Percentiles rank a stretch among this genome's conserved stretches.
These are phyloP conservation scores for Podaxis mareebaensis DNA, from an alignment of 768 basidiomycete genomes.

Conservation along the genomic window DNA sequence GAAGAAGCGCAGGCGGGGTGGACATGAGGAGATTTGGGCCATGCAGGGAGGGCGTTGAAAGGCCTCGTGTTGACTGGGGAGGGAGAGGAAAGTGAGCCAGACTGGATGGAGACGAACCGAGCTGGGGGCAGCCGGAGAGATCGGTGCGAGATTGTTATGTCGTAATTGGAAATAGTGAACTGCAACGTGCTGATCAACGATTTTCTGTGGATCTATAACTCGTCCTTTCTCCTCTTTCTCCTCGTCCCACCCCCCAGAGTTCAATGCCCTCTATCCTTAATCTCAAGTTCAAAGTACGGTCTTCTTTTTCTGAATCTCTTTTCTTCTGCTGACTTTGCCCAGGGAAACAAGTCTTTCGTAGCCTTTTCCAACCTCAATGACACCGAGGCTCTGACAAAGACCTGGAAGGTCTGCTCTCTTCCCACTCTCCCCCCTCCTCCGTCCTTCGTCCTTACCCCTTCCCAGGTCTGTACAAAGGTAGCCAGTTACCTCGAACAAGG, in stretches of 20 bases:
- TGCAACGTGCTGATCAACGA: slow-evolving; percentile 12
- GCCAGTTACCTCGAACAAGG: slow-evolving; percentile 90
- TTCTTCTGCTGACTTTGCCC: slow-evolving; percentile 25
- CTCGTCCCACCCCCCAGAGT: neutral
- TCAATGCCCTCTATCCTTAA: slow-evolving; percentile 80
- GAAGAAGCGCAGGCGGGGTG: slow-evolving; percentile 2
- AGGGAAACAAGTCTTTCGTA: slow-evolving; percentile 96
- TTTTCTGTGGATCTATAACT: slow-evolving; percentile 15
- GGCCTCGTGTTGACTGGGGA: neutral
- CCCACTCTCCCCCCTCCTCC: slow-evolving; percentile 24
- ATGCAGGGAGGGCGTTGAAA: neutral
- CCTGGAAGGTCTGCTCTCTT: slow-evolving; percentile 71
- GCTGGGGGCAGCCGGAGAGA: slow-evolving; percentile 3
- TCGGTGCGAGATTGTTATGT: slow-evolving; percentile 6
- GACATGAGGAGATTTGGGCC: too few species aligned
- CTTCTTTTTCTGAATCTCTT: slow-evolving; percentile 22
- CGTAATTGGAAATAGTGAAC: slow-evolving; percentile 8
- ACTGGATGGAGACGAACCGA: neutral
- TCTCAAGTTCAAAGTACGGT: slow-evolving; percentile 77
- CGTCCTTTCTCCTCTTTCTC: slow-evolving; percentile 4
- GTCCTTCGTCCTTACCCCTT: slow-evolving; percentile 27
- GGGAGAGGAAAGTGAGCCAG: neutral
- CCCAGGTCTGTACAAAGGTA: slow-evolving; percentile 85
- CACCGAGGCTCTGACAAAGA: slow-evolving; percentile 82
- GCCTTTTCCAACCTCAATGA: slow-evolving; percentile 89